phyloP scores from a whole-genome alignment of 176 grass and related monocot genomes.

The Musa troglodytarum region DNA sequence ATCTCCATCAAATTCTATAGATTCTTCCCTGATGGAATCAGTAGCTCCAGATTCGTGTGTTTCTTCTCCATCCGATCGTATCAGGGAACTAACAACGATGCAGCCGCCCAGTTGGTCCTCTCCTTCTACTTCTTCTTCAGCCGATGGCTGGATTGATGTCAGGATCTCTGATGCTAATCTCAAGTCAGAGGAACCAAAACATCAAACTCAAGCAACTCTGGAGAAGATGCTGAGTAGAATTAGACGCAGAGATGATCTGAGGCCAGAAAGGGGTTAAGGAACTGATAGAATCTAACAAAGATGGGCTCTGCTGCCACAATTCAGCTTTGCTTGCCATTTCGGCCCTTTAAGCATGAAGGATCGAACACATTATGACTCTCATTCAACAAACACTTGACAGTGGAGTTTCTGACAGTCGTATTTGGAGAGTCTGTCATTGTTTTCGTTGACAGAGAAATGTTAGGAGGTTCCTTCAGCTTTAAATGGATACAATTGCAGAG shows the following conservation, averaged over 20 bases:
- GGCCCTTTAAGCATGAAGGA: background rate
- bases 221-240: background rate
- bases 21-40: background rate
- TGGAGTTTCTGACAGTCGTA: background rate
- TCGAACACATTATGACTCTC: background rate
- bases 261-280: background rate
- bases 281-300: background rate
- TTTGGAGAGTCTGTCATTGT: background rate
- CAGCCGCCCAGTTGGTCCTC: background rate
- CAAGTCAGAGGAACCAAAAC: background rate
- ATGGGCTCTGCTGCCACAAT: background rate
- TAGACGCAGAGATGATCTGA: background rate
- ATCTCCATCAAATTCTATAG: background rate
- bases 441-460: background rate
- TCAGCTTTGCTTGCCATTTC: background rate
- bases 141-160: background rate
- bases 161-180: background rate
- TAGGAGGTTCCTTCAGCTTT: background rate
- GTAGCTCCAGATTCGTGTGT: background rate
- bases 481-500: background rate
- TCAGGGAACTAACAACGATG: background rate
- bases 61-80: background rate
- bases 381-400: background rate
- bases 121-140: background rate
- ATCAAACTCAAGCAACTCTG: background rate